These are phyloP conservation scores for Podospora comata DNA, from an alignment of 495 filamentous ascomycete genomes.

Conservation along the genomic window DNA sequence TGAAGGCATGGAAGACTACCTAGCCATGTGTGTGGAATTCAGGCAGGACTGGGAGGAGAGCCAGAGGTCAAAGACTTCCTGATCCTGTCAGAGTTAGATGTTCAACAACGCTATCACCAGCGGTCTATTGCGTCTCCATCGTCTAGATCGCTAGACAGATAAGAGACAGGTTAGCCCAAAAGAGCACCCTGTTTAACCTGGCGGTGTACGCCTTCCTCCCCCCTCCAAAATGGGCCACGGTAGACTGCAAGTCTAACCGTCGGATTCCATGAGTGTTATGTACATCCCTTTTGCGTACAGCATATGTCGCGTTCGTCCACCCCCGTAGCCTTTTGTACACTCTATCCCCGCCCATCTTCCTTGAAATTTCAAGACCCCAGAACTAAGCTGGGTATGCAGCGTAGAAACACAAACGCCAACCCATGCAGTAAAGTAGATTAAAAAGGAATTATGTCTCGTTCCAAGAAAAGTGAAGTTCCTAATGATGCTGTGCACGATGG, in stretches of 20 bases:
- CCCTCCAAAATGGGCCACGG: neutral
- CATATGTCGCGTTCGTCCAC: neutral
- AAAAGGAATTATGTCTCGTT: slow-evolving; percentile 19
- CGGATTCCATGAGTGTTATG: neutral
- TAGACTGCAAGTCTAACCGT: neutral
- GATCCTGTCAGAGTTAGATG: neutral
- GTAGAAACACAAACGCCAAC: slow-evolving; percentile 19
- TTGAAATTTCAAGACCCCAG: neutral
- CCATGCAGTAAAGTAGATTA: slow-evolving; percentile 20
- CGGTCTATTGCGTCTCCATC: neutral
- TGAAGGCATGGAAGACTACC: slow-evolving; percentile 3
- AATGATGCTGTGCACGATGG: slow-evolving; percentile 7
- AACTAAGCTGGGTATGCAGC: slow-evolving; percentile 17
- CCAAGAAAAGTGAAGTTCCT: slow-evolving; percentile 14
- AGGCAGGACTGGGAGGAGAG: slow-evolving; percentile 17
- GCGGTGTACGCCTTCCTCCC: neutral
- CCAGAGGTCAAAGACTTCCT: neutral
- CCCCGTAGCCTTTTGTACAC: neutral
- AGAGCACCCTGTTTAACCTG: neutral
- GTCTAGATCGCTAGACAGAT: neutral
- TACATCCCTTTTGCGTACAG: slow-evolving; percentile 1
- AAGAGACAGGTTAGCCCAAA: neutral
- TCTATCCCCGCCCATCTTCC: neutral
- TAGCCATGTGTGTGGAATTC: slow-evolving; percentile 2
- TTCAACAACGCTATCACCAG: neutral